Evolutionary conservation across 495 filamentous ascomycete genomes (phyloP), one percentile per base, ranked within the genome.

Genomic region (Letharia lupina): DNA sequence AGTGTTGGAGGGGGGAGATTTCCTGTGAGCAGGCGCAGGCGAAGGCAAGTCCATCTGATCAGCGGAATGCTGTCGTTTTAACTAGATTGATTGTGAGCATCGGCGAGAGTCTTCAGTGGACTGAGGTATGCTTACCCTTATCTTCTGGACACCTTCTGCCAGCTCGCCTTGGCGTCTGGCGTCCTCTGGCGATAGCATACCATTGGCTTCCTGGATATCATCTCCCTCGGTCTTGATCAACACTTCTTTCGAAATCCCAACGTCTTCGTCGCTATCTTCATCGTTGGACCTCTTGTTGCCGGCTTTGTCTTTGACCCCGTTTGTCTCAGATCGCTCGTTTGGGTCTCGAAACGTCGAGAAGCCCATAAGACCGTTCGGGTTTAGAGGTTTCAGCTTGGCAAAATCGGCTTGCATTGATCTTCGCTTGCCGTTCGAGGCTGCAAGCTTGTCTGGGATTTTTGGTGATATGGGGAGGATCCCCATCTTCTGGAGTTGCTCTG

Each of bases 401-500:
- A 98, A 93, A 75, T 95, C 90, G 2, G 88, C 81, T 71, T 90
- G 89, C 18, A 86, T 79, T 2, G 90, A 91, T 64, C 89, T 84
- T 69, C 91, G 84, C 74, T 94, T 95, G 4, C 78, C 72, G 4
- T 77, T 74, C 48, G 77, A 77, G 9, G 82, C 76, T 0, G 86
- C 80, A 3, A 85, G 82, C 47, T 78, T 77, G 54, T 84, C 75
- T 65, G 83, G 79, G 5, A 77, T 65, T 69, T 91, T 90, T 18
- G 84, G 68, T 12, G 86, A 77, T 12, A 84, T 78, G 42, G 86
- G 79, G 54, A 91, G 74, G 41, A 98, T 89, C 40, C 91, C 90
- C 91, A 97, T 96, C 78, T 96, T 96, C 73, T 91, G 85, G 40
- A 97, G 81, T 88, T 97, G 91, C 37, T 89, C 91, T 95, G 68